Evolutionary conservation across 176 grass and related monocot genomes (phyloP), one percentile per base, ranked within the genome.

Genomic region (Tuctoria greenei): DNA sequence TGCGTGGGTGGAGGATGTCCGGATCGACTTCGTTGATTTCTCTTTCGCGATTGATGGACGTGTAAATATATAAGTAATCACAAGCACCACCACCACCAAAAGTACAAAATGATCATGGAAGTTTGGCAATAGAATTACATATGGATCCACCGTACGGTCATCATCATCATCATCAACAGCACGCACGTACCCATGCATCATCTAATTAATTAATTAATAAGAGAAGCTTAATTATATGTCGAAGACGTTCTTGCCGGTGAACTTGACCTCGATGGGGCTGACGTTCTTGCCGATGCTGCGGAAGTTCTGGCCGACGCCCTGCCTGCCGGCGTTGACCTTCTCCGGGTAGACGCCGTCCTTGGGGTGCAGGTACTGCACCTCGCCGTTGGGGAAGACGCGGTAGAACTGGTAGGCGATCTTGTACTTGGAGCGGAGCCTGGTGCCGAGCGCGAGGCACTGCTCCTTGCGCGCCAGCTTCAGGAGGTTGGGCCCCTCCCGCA

Each of bases 321-420:
- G 82, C 71, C 95, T 90, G 6, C 95, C 95, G 0, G 85, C 34
- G 85, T 99, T 99, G 18, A 99, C 95, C 84, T 95, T 99, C 89
- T 99, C 95, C n/a, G 95, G 91, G 85, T 95, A 99, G 40, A 99
- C 89, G n/a, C 95, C 92, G 52, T 99, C 95, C 87, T 95, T 99
- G 51, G 95, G 95, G 92, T 99, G 95, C 24, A 99, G 83, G 86
- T 99, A 99, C 95, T 99, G 95, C 45, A 99, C 95, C 89, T 99
- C 95, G 44, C 91, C 95, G 71, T 84, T 99, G 39, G 95, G 95
- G 85, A 99, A 99, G 41, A 99, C 95, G 73, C 95, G 89, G 87
- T 99, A 99, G 86, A 99, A 95, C 91, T 99, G 95, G 91, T 99
- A 99, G 12, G 67, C 82, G 87, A 99, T 99, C 95, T 98, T 99